Evolutionary conservation across 371 early-diverging fungal species (phyloP).

Genomic region (Polyrhizophydium stewartii): DNA sequence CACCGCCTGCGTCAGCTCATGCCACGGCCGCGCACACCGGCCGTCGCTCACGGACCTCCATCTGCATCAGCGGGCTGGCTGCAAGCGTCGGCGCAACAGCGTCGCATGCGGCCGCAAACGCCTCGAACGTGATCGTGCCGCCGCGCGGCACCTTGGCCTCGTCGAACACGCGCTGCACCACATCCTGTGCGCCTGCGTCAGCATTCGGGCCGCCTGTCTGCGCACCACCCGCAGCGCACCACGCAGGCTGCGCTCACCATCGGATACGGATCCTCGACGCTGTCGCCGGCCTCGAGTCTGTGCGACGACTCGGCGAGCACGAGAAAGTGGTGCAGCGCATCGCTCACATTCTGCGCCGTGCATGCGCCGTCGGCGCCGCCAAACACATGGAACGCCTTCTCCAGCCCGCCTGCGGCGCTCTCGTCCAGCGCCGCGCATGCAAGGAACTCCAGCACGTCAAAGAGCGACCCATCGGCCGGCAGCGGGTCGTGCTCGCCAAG

Average conservation of each 20-base stretch:
- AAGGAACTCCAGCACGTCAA: slow-evolving; percentile 28
- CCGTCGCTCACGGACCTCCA: slow-evolving; percentile 26
- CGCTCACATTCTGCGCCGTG: slow-evolving; percentile 23
- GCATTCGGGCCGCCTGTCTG: slow-evolving; percentile 12
- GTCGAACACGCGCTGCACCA: slow-evolving; percentile 5
- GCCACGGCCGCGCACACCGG: neutral
- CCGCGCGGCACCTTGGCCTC: neutral
- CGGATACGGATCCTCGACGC: slow-evolving; percentile 32
- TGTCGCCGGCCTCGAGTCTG: slow-evolving; percentile 18
- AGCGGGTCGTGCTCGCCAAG: neutral
- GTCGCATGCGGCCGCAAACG: slow-evolving; percentile 16
- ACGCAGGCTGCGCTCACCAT: slow-evolving; percentile 22
- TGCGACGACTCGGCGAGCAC: slow-evolving; percentile 29
- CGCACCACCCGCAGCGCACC: slow-evolving; percentile 13
- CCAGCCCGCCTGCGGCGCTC: slow-evolving; percentile 23
- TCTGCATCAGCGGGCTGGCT: slow-evolving; percentile 23
- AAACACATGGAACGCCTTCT: slow-evolving; percentile 34
- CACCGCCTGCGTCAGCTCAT: neutral
- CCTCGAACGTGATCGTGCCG: slow-evolving; percentile 26
- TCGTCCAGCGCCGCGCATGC: slow-evolving; percentile 28
- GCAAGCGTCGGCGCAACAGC: slow-evolving; percentile 15
- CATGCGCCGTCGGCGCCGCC: slow-evolving; percentile 24
- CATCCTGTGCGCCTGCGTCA: slow-evolving; percentile 12
- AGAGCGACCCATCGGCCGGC: neutral
- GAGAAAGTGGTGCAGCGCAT: slow-evolving; percentile 30